Evolutionary conservation across 1,139 yeast species (phyloP).

Genomic region (Ashbya aceris): DNA sequence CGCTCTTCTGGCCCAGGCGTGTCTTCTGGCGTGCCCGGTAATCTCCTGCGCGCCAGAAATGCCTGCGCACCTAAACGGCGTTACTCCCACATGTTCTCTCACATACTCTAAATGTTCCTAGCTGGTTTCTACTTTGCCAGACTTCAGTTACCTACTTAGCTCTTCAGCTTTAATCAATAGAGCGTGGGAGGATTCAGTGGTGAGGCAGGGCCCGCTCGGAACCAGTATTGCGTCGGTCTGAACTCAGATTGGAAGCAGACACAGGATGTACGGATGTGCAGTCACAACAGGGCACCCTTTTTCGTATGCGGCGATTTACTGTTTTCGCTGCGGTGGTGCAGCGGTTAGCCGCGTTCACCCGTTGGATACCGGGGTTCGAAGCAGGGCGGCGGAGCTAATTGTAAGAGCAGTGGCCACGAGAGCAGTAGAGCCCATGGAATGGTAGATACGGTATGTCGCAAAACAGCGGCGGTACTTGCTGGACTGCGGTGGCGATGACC

Average conservation of each 20-base stretch:
- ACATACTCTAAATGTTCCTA: constrained; percentile 20
- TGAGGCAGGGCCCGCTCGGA: too few species aligned
- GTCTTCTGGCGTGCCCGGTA: too few species aligned
- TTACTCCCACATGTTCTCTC: background rate
- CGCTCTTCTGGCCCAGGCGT: background rate
- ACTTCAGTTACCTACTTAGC: too few species aligned
- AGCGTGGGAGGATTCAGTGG: too few species aligned
- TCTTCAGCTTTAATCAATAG: too few species aligned
- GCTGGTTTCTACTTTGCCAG: constrained; percentile 10
- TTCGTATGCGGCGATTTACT: background rate
- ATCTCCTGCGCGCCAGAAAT: too few species aligned
- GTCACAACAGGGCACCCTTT: background rate
- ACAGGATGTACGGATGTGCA: background rate
- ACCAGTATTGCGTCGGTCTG: too few species aligned
- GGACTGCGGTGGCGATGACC: too few species aligned
- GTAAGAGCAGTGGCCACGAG: background rate
- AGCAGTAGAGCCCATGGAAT: background rate
- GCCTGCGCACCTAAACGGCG: too few species aligned
- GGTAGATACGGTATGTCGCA: background rate
- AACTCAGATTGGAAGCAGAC: background rate
- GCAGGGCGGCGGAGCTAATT: constrained; percentile 26
- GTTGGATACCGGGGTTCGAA: constrained; percentile 32
- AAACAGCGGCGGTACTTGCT: too few species aligned
- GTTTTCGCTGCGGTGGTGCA: constrained; percentile 26
- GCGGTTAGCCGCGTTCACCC: constrained; percentile 31